These are phyloP conservation scores for Beauveria medogensis DNA, from an alignment of 2,329 filamentous ascomycete genomes.

Conservation along the genomic window DNA sequence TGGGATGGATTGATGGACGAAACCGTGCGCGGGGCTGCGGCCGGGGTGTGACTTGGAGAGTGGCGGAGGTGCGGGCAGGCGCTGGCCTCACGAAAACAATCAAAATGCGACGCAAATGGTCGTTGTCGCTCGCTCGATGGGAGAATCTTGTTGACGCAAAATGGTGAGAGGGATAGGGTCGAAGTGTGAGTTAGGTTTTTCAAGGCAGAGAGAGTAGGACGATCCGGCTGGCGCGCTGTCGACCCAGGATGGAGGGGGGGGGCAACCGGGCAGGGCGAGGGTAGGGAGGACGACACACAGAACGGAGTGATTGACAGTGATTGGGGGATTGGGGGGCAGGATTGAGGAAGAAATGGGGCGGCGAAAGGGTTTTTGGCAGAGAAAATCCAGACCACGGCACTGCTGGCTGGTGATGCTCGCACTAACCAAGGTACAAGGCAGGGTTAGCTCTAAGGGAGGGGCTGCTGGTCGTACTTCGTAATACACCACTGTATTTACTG, in stretches of 20 bases:
- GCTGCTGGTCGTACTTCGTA: neutral
- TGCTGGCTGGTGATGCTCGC: no score
- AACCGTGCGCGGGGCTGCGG: slow-evolving; percentile 7
- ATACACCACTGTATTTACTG: no score
- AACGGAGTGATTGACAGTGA: neutral
- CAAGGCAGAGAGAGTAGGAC: neutral
- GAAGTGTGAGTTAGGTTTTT: neutral
- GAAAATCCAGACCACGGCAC: neutral
- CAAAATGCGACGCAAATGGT: neutral
- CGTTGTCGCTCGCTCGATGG: neutral
- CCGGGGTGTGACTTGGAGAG: neutral
- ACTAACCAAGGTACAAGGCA: no score
- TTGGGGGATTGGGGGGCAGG: neutral
- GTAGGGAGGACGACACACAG: neutral
- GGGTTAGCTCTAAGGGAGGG: no score
- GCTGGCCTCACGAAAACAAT: neutral
- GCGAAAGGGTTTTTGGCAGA: neutral
- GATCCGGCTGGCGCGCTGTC: neutral
- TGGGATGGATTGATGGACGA: slow-evolving; percentile 2
- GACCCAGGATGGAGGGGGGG: slow-evolving; percentile 11
- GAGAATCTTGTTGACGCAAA: neutral
- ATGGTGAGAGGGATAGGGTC: neutral
- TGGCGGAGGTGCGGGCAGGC: neutral
- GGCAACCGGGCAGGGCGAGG: neutral
- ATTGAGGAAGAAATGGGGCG: slow-evolving; percentile 2